Evolutionary conservation across 306 rosid genomes (phyloP), one percentile per base, ranked within the genome.

Genomic region (Dryas alaskensis): DNA sequence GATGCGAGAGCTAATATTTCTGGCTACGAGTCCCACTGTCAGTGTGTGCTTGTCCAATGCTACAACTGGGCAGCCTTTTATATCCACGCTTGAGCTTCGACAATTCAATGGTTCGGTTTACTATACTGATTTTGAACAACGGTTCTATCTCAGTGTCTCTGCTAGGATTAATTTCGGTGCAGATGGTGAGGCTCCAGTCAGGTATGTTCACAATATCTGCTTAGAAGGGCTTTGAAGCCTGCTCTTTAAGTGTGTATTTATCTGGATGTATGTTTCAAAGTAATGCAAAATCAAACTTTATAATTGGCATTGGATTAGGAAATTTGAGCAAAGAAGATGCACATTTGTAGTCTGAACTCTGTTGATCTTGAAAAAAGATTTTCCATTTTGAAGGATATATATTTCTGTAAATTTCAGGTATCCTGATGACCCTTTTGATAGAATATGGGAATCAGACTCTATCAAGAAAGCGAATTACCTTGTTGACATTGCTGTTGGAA

Each of bases 131-230:
- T 79, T 4, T 69, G 99, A 94, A 73, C 80, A 88, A 59, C 84
- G 60, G 31, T 86, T 76, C 81, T 94, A 89, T 91, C 97, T 94
- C 70, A 88, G 96, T 75, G 93, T 94, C 84, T 87, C 99, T 57
- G 99, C 99, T 9, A 91, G 99, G 89, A 92, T 94, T 63, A 94
- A 94, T 80, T 94, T 94, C 69, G 99, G 99, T 51, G 96, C 99
- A 10, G 93, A 84, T 3, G 80, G 86, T 37, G 92, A 92, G 68
- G 86, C 83, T n/a, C 89, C 96, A 39, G 65, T 94, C 73, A 89
- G 99, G 98, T 91, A 65, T 39, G 67, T 66, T 70, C 44, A 53
- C 25, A 17, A 54, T 70, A 44, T 77, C 16, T 73, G 55, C 52
- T 70, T 50, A 40, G 43, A 59, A 19, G 69, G 76, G 42, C 54